phyloP scores from a whole-genome alignment of 768 basidiomycete genomes.

The Mycena alexandri region DNA sequence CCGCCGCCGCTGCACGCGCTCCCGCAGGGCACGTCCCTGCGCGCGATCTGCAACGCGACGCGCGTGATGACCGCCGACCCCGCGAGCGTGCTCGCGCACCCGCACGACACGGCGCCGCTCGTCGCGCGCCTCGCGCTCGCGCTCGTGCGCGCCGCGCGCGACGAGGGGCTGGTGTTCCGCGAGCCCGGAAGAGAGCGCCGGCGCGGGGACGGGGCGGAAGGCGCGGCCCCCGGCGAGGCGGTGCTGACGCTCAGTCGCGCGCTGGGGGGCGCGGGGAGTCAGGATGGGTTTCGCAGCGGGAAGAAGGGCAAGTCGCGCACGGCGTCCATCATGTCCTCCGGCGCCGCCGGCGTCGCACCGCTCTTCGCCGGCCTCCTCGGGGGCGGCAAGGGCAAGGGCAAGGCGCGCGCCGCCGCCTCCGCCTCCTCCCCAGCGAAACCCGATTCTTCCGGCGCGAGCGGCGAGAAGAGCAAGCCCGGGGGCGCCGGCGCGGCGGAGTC shows the following conservation, averaged over 20 bases:
- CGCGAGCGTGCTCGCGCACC: constrained; percentile 78
- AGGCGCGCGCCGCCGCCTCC: constrained; percentile 51
- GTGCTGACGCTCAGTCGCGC: constrained; percentile 61
- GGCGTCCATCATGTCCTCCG: constrained; percentile 53
- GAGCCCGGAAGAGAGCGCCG: constrained; percentile 64
- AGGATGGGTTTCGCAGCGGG: constrained; percentile 29
- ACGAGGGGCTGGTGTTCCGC: constrained; percentile 65
- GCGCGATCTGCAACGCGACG: constrained; percentile 85
- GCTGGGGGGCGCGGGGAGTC: constrained; percentile 47
- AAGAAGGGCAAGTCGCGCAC: constrained; percentile 48
- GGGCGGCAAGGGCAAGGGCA: constrained; percentile 53
- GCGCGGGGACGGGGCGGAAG: no score
- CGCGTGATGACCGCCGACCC: constrained; percentile 90
- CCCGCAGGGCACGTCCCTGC: constrained; percentile 74
- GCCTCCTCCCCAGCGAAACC: constrained; percentile 30
- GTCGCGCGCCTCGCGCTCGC: constrained; percentile 74
- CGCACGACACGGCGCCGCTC: constrained; percentile 70
- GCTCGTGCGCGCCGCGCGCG: constrained; percentile 76
- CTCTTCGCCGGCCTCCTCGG: constrained; percentile 70
- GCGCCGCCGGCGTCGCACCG: constrained; percentile 62
- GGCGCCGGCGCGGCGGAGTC: constrained; percentile 38
- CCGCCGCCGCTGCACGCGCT: constrained; percentile 36
- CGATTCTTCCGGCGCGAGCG: no score
- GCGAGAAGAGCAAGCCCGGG: background rate
- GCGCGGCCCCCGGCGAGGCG: no score